Base-by-base conservation (phyloP, 176 grass and related monocot species). In the Aegilops tauschii region DNA sequence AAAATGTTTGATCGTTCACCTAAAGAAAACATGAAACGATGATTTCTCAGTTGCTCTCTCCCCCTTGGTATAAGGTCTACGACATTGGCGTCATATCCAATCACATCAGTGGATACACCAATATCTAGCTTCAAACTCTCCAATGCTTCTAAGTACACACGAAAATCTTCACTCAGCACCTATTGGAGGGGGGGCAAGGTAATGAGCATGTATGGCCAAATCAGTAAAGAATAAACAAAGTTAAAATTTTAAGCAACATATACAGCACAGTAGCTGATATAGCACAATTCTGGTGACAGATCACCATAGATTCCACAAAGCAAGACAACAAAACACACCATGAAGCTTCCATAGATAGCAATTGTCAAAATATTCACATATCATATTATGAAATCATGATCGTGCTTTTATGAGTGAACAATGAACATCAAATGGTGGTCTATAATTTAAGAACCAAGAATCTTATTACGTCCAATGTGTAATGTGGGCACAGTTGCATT, bases 1-100 rank as follows among this genome's bases (percentile, higher is more conserved):
- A 97, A 91, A 83, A 97, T 93, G 73, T 94, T 87, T 95, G 91
- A 79, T 76, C 92, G 92, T 80, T 95, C 87, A 61, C 95, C 95
- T 87, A 95, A 90, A 49, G 92, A 90, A 93, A 97, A 97, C 81
- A 97, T 92, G 86, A 91, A 92, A 80, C 79, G 84, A 29, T 84
- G 86, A 72, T 83, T 89, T 87, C 91, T 91, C 54, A 86, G 64
- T 84, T 92, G 82, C 8, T 93, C 90, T 82, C 91, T 91, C 45
- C 89, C 91, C 79, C 84, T 91, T 91, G 88, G 79, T 59, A 94
- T 89, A 86, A 90, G 89, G 77, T 90, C 85, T 29, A 80, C 84
- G 25, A 79, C 86, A 16, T 75, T 94, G 59, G 84, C 78, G 35
- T 93, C 92, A 91, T 93, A 77, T 76, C 87, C 90, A 88, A 83